These are phyloP conservation scores for Didymella pomorum DNA, from an alignment of 2,329 filamentous ascomycete species.

Conservation along the genomic window DNA sequence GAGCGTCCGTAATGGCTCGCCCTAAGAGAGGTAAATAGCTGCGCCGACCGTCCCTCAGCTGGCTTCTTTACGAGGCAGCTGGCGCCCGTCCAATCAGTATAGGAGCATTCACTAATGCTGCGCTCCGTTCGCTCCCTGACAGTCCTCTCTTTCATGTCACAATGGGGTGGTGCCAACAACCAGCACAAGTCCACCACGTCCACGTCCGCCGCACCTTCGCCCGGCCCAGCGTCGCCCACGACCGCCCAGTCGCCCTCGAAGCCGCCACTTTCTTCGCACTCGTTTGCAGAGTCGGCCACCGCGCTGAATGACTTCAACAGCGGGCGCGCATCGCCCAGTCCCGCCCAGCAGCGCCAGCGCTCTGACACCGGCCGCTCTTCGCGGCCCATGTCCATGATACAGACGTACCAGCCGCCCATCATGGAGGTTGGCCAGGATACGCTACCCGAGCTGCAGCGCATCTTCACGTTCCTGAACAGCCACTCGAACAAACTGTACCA, in stretches of 20 bases:
- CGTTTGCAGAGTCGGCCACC: constrained; percentile 40
- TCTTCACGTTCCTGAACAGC: constrained; percentile 92
- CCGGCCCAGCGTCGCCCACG: constrained; percentile 47
- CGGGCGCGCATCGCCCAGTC: constrained; percentile 38
- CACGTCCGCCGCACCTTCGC: constrained; percentile 34
- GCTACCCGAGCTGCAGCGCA: constrained; percentile 89
- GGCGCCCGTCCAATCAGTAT: constrained; percentile 9
- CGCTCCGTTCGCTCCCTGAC: constrained; percentile 35
- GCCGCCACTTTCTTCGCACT: constrained; percentile 30
- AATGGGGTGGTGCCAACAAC: constrained; percentile 65
- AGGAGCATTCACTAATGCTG: constrained; percentile 39
- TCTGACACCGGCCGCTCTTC: constrained; percentile 63
- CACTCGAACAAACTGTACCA: constrained; percentile 97
- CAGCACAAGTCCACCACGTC: constrained; percentile 38
- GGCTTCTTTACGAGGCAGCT: constrained; percentile 17
- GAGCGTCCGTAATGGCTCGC: constrained; percentile 43
- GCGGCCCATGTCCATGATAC: constrained; percentile 83
- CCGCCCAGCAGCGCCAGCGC: constrained; percentile 52
- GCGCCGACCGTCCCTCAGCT: constrained; percentile 9
- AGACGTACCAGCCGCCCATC: constrained; percentile 83
- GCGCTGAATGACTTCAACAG: constrained; percentile 41
- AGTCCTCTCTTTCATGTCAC: constrained; percentile 92
- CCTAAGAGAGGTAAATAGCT: constrained; percentile 48
- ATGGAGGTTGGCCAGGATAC: constrained; percentile 88
- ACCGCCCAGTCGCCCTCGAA: constrained; percentile 42